Conservation (phyloP, 2,329 filamentous ascomycete genomes). For the Colletotrichum aenigma region DNA sequence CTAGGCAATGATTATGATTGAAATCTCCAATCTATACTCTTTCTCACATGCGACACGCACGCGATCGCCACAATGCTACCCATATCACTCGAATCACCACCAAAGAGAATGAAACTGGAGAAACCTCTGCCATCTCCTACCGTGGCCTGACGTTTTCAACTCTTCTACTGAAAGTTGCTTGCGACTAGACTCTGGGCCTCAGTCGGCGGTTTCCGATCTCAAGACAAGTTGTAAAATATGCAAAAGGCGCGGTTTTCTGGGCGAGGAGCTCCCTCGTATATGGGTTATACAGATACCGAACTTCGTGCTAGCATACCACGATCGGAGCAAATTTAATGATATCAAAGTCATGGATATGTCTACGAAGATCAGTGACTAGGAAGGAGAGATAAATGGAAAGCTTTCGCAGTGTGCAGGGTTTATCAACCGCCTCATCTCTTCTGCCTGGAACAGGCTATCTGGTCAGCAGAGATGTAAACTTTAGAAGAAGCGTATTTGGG, state of each 20-base stretch:
- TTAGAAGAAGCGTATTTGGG: no score
- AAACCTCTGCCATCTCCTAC: not conserved
- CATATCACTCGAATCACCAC: not conserved
- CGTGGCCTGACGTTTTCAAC: no score
- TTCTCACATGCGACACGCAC: not conserved
- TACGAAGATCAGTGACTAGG: conserved; percentile 38
- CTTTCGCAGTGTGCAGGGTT: conserved; percentile 31
- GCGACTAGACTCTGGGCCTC: not conserved
- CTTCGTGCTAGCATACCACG: conserved; percentile 46
- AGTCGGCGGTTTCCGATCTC: conserved; percentile 40
- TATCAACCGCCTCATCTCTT: no score
- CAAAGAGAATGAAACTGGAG: not conserved
- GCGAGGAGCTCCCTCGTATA: conserved; percentile 42
- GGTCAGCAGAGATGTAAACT: no score
- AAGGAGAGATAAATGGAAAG: conserved; percentile 30
- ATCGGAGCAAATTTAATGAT: conserved; percentile 37
- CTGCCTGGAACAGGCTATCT: no score
- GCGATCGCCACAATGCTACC: not conserved
- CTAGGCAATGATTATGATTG: not conserved
- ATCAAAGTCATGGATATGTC: conserved; percentile 35
- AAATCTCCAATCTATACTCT: not conserved
- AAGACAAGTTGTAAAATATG: conserved; percentile 41
- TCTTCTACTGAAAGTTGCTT: no score
- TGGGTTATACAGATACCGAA: conserved; percentile 43
- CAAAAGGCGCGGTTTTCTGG: conserved; percentile 27